Evolutionary conservation across 768 basidiomycete genomes (phyloP), one percentile per base, ranked within the genome.

Genomic region (Agaricus blazei): DNA sequence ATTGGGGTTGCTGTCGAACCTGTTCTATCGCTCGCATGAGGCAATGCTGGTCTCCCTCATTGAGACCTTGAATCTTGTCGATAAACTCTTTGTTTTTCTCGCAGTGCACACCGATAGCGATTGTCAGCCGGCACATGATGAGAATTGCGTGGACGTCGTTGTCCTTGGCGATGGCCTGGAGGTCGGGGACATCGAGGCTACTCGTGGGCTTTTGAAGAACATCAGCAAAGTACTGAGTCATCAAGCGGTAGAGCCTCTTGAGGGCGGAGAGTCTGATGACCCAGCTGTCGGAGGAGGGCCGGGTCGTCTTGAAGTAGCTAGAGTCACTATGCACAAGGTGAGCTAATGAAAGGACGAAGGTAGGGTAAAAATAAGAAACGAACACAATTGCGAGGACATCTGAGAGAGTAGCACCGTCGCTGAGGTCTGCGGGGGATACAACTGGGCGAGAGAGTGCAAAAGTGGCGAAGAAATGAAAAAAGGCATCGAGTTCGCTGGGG

Each of bases 1-100:
- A 44, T 51, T 40, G 31, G 11, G 37, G 68, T 34, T 34, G 34
- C 11, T 11, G 34, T 34, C 79, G 51, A 56, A 91, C 93, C 78
- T 91, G 88, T 69, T 97, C 94, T 57, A 97, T 96, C 40, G 91
- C 89, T 69, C 82, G 87, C 95, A 97, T 98, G 51, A 97, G 73
- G 64, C 84, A 78, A 66, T 93, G 90, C 71, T 97, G 94, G 64
- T 93, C 86, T 15, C 72, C 77, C 68, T 96, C 89, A 58, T 82
- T 87, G 59, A 97, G 69, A 2, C 81, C 78, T 64, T 95, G 93
- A 36, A 98, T 98, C 70, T 84, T 88, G 66, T 84, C 85, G 58
- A 98, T 93, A 60, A 95, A 88, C 59, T 86, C 82, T 72, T 92
- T 84, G 64, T 95, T 95, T 67, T 82, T 82, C 67, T 90, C 87